Evolutionary conservation across 768 basidiomycete genomes (phyloP).

Genomic region (Mycena leptocephala): DNA sequence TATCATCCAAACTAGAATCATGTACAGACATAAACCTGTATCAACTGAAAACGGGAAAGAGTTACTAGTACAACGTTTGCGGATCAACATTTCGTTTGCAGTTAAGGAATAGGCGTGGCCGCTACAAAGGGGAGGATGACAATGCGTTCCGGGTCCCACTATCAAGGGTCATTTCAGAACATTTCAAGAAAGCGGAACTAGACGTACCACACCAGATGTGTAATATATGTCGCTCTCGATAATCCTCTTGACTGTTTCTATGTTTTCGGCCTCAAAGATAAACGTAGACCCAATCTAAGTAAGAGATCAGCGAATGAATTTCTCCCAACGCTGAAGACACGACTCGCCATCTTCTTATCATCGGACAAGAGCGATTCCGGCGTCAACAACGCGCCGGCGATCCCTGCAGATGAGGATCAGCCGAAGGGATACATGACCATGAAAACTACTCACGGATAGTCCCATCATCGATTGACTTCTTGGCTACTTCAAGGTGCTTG

Average conservation of each 20-base stretch:
- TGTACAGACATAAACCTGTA: neutral
- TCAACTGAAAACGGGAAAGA: too few species aligned
- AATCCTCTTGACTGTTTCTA: constrained; percentile 47
- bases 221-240: constrained; percentile 38
- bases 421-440: neutral
- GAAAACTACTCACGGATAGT: constrained; percentile 50
- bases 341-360: constrained; percentile 55
- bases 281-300: constrained; percentile 56
- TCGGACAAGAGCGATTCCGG: constrained; percentile 56
- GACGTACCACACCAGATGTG: constrained; percentile 36
- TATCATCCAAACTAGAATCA: neutral
- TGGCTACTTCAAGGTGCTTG: constrained; percentile 55
- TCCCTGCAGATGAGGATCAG: constrained; percentile 6
- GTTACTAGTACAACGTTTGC: too few species aligned
- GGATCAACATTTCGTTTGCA: neutral
- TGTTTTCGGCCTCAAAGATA: constrained; percentile 57
- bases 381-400: constrained; percentile 56
- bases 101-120: constrained; percentile 34
- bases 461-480: constrained; percentile 46
- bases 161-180: neutral
- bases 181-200: neutral
- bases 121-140: constrained; percentile 34
- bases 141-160: constrained; percentile 37
- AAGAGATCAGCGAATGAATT: neutral
- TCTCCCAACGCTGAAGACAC: neutral